These are phyloP conservation scores for Phanerochaete sordida DNA, from an alignment of 768 basidiomycete genomes.

Conservation along the genomic window DNA sequence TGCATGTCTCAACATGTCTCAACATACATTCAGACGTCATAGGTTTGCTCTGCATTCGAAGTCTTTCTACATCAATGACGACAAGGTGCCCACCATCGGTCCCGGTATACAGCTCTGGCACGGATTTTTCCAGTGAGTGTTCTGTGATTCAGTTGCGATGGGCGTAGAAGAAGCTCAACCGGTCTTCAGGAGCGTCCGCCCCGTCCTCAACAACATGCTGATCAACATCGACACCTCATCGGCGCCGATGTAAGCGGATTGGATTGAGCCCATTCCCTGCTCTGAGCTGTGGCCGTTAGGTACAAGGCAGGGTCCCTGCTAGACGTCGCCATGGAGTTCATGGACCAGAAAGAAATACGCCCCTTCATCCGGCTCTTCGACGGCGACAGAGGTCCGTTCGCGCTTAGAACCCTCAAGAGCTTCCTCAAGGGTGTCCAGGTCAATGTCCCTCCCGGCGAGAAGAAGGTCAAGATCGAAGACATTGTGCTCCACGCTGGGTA, in stretches of 20 bases:
- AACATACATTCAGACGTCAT: not conserved
- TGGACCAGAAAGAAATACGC: not conserved
- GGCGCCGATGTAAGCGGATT: constrained; percentile 6
- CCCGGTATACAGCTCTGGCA: constrained; percentile 4
- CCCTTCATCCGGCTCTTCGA: not conserved
- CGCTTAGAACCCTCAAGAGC: constrained; percentile 14
- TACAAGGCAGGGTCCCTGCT: constrained; percentile 1
- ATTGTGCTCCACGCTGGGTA: constrained; percentile 36
- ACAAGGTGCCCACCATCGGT: not conserved
- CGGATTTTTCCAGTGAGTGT: constrained; percentile 13
- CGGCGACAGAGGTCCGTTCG: constrained; percentile 3
- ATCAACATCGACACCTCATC: constrained; percentile 11
- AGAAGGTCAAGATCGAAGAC: constrained; percentile 30
- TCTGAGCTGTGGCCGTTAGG: not conserved
- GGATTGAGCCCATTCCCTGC: not conserved
- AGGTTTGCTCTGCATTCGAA: constrained; percentile 10
- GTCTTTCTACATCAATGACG: constrained; percentile 7
- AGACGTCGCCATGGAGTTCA: not conserved
- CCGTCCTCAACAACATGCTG: not conserved
- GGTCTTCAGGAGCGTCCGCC: constrained; percentile 9
- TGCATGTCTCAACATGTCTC: no score
- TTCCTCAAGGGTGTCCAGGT: constrained; percentile 26
- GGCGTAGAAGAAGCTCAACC: no score
- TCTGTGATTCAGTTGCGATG: no score
- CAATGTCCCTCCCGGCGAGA: constrained; percentile 8